Base-by-base conservation (phyloP, 1,284 basidiomycete species). In the Mycocalia duriaeana region DNA sequence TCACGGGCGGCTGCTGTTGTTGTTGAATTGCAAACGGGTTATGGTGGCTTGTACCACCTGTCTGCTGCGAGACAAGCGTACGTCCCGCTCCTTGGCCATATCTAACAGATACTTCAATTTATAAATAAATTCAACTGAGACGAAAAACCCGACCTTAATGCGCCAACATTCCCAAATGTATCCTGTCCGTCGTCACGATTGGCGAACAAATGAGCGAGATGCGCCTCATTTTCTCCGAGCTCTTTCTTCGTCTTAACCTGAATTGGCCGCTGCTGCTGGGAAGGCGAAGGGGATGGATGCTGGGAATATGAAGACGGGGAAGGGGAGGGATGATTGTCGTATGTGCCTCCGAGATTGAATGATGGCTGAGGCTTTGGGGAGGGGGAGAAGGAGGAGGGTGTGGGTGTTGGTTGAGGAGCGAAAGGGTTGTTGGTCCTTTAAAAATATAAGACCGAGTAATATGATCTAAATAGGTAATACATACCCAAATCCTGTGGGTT, bases 361-460 rank as follows among this genome's bases (percentile, higher is more conserved):
- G 70, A 68, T 16, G 73, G 76, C 26, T 69, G 61, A 13, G 56
- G 63, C 40, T 62, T 61, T 25, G 65, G 66, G 38, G 61, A 62
- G 42, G 65, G 63, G 53, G 51, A 63, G 61, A 44, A 59, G 53
- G 57, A 48, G 3, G 66, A 70, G 46, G 72, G 70, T 41, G 67
- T 63, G 35, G 61, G 59, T n/a, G 68, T 64, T 40, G 68, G 51
- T 16, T 65, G 55, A 2, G 73, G 77, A 1, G 88, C 89, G 60
- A 96, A 97, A 0, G 94, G 94, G 64, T 98, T 98, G 76, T 98
- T 98, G 37, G 91, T 91, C 13, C 93, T 92, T 48, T 25, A 49
- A 28, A 41, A 26, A 24, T 41, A 44, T 44, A 9, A 31, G 31
- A 38, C 8, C 2, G 42, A 25, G 25, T 3, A 47, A 19, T 25